These are phyloP conservation scores for Colletotrichum liaoningense DNA, from an alignment of 2,329 filamentous ascomycete genomes.

Conservation along the genomic window DNA sequence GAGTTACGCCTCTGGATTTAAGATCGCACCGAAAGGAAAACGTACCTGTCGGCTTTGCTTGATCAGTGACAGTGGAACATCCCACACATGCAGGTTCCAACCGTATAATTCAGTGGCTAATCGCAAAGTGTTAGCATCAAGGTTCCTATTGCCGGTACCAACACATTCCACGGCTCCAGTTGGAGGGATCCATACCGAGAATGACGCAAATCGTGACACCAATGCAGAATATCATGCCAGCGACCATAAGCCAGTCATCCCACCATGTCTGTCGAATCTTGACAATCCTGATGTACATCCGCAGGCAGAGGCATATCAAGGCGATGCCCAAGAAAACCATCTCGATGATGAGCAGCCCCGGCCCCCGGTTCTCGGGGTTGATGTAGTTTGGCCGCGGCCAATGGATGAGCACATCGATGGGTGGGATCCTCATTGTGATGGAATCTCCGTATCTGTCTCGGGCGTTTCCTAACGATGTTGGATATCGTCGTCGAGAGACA, in stretches of 20 bases:
- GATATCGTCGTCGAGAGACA: neutral
- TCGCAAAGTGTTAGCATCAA: neutral
- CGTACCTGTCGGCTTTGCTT: slow-evolving; percentile 40
- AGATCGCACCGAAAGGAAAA: neutral
- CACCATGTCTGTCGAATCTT: slow-evolving; percentile 47
- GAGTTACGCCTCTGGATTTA: neutral
- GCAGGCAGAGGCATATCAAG: slow-evolving; percentile 47
- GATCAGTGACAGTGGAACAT: slow-evolving; percentile 42
- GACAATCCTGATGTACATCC: slow-evolving; percentile 50
- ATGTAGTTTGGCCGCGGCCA: slow-evolving; percentile 46
- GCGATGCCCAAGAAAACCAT: slow-evolving; percentile 48
- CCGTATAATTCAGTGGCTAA: slow-evolving; percentile 47
- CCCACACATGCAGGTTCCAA: slow-evolving; percentile 53
- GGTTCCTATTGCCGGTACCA: neutral
- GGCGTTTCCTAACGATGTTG: neutral
- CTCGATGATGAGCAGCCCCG: slow-evolving; percentile 50
- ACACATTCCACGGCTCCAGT: neutral
- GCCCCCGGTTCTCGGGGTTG: slow-evolving; percentile 51
- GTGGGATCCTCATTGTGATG: slow-evolving; percentile 7
- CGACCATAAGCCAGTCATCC: slow-evolving; percentile 57
- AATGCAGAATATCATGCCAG: slow-evolving; percentile 46
- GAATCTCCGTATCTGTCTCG: neutral
- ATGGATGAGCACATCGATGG: neutral
- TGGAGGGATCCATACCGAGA: slow-evolving; percentile 33
- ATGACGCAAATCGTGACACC: slow-evolving; percentile 49